Evolutionary conservation across 352 stramenopile species (phyloP).

Genomic region (Pythium periplocum): DNA sequence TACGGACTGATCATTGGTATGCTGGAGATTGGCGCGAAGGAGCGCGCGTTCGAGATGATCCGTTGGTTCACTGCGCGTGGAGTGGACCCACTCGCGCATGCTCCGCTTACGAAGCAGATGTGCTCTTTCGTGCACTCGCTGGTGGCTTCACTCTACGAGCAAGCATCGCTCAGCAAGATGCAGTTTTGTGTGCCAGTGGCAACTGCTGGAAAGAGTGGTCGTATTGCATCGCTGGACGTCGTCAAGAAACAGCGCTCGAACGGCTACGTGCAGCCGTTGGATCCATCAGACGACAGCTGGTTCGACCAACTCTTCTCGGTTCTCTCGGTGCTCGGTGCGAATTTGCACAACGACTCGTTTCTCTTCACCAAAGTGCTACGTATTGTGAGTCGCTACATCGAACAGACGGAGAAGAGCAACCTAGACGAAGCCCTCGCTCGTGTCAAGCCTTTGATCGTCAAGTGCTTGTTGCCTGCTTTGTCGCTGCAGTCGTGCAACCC

Average conservation of each 20-base stretch:
- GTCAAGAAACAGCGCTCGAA: slow-evolving; percentile 3
- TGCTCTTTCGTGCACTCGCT: slow-evolving; percentile 66
- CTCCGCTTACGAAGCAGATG: slow-evolving; percentile 54
- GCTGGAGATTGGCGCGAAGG: slow-evolving; percentile 61
- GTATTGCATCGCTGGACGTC: not conserved
- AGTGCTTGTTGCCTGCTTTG: slow-evolving; percentile 67
- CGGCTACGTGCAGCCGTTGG: not conserved
- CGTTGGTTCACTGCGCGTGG: slow-evolving; percentile 64
- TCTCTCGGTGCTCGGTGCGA: slow-evolving; percentile 54
- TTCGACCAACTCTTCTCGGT: slow-evolving; percentile 48
- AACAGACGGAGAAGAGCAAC: slow-evolving; percentile 25
- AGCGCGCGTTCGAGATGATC: slow-evolving; percentile 76
- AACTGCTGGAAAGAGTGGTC: slow-evolving; percentile 20
- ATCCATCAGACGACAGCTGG: slow-evolving; percentile 36
- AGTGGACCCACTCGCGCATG: slow-evolving; percentile 62
- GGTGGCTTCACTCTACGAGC: slow-evolving; percentile 45
- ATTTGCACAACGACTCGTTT: slow-evolving; percentile 64
- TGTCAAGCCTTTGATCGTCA: slow-evolving; percentile 49
- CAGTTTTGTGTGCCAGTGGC: no score
- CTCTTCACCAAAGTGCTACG: slow-evolving; percentile 74
- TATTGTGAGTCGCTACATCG: slow-evolving; percentile 47
- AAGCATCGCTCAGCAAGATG: slow-evolving; percentile 50
- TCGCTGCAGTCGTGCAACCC: slow-evolving; percentile 74
- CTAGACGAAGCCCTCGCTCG: slow-evolving; percentile 15
- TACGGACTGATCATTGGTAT: slow-evolving; percentile 79